Evolutionary conservation across 345 rosid genomes (phyloP), one percentile per base, ranked within the genome.

Genomic region (Cardamine chenopodiifolia): DNA sequence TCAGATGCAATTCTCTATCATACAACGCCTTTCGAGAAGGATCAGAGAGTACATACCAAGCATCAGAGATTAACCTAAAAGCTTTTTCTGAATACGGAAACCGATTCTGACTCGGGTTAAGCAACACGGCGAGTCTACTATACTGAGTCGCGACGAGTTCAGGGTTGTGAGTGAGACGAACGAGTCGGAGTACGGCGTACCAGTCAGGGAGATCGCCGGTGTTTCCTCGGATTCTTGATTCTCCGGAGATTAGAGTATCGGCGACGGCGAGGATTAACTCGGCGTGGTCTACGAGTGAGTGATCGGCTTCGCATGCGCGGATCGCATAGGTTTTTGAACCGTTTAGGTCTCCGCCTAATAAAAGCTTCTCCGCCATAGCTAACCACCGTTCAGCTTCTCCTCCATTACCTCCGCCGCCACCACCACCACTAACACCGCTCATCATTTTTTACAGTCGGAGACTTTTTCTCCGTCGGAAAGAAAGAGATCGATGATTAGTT

Each of bases 261-360:
- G 86, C 88, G 13, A 94, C 86, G 66, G 96, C 93, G 35, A 94
- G 89, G 66, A 94, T 85, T 62, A 83, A 85, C 66, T 84, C 90
- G 1, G 96, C 85, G 13, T 68, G 72, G 40, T 87, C 87, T 40
- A 71, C 76, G 39, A 85, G 85, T 28, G 88, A 75, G 28, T 93
- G 95, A 80, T 88, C 88, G 17, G 89, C 88, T 32, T 90, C 97
- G 6, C 96, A 80, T 14, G 87, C 96, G n/a, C 96, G 86, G 80
- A 83, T 83, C 80, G 97, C 97, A 70, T 87, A 91, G 49, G 81
- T 80, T 61, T 85, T 76, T 15, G 98, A 86, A 22, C 95, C 97
- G 39, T 87, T 86, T 44, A 89, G 76, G 71, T 94, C 95, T 15
- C 91, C 91, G 7, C 89, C 70, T 9, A 79, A 65, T 0, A 94